A percentile compares a stretch with the other conserved stretches of the same genome.
These are phyloP conservation scores for Nemophila menziesii DNA, from an alignment of 257 asterid genomes.

Conservation along the genomic window DNA sequence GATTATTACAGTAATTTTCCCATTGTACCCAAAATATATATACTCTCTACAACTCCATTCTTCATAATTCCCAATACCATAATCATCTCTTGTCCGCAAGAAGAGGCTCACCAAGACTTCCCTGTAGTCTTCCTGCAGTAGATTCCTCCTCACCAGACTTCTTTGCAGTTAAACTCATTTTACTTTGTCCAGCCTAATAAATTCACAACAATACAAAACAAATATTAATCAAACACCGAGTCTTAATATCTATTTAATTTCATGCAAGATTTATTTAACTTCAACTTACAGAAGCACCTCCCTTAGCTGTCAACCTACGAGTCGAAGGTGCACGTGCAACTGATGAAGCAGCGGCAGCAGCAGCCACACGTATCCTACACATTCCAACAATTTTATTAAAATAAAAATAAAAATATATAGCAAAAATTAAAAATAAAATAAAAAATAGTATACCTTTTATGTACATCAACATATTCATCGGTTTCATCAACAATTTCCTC, in stretches of 20 bases:
- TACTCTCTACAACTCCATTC: too few relatives aligned
- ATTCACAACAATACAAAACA: constrained; percentile 3
- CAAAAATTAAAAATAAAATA: constrained; percentile 1
- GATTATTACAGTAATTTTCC: too few relatives aligned
- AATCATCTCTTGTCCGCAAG: constrained; percentile 19
- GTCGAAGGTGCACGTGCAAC: constrained; percentile 75
- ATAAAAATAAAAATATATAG: neutral
- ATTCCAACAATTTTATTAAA: neutral
- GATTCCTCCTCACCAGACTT: constrained; percentile 35
- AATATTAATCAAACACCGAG: neutral
- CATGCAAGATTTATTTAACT: neutral
- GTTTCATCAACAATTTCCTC: constrained; percentile 97
- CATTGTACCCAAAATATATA: too few relatives aligned
- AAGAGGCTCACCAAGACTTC: constrained; percentile 28
- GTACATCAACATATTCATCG: constrained; percentile 85
- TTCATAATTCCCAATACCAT: too few relatives aligned
- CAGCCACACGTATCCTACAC: constrained; percentile 81
- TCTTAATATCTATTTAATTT: neutral
- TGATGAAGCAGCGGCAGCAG: constrained; percentile 89
- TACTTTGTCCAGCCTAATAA: constrained; percentile 50
- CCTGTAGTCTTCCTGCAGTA: constrained; percentile 17
- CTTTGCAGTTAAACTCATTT: constrained; percentile 36
- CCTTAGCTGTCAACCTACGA: constrained; percentile 49
- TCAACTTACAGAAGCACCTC: constrained; percentile 58
- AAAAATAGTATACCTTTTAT: constrained; percentile 50